A percentile compares a stretch with the other conserved stretches of the same genome.
phyloP scores from a whole-genome alignment of 371 early-diverging fungal genomes.

The Mucor saturninus region DNA sequence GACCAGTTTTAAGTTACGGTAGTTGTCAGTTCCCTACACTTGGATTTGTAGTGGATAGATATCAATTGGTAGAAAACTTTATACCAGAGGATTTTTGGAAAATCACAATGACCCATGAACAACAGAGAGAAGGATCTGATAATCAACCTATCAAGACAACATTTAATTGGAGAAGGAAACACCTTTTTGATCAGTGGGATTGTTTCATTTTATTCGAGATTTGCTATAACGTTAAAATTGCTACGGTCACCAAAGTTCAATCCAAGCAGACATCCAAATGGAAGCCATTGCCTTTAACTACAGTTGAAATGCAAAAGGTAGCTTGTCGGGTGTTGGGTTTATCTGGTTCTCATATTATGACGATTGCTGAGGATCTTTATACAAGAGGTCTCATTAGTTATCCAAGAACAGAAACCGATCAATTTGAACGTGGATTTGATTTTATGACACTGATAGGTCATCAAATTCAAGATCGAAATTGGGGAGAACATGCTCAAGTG shows the following conservation, averaged over 20 bases:
- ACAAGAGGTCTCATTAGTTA: slow-evolving; percentile 94
- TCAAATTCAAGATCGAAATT: slow-evolving; percentile 63
- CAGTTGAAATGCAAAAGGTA: slow-evolving; percentile 94
- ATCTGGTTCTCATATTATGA: slow-evolving; percentile 87
- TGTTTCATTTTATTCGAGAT: slow-evolving; percentile 75
- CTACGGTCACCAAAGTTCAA: slow-evolving; percentile 64
- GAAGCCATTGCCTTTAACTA: slow-evolving; percentile 94
- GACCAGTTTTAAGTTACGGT: slow-evolving; percentile 90
- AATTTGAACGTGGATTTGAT: slow-evolving; percentile 83
- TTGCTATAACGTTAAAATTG: slow-evolving; percentile 67
- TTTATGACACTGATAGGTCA: slow-evolving; percentile 69
- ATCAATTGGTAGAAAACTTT: slow-evolving; percentile 78
- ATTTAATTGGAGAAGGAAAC: slow-evolving; percentile 80
- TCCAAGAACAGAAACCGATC: slow-evolving; percentile 99
- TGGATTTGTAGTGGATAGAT: slow-evolving; percentile 98
- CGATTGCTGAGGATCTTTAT: slow-evolving; percentile 88
- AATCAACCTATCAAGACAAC: slow-evolving; percentile 45
- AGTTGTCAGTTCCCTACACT: slow-evolving; percentile 99
- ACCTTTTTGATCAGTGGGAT: slow-evolving; percentile 78
- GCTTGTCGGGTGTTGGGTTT: slow-evolving; percentile 77
- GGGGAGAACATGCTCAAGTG: slow-evolving; percentile 74
- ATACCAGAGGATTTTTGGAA: slow-evolving; percentile 94
- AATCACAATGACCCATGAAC: slow-evolving; percentile 68
- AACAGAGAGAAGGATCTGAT: slow-evolving; percentile 11
- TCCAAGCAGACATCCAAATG: slow-evolving; percentile 80